These are phyloP conservation scores for Microdochium paspali DNA, from an alignment of 2,329 filamentous ascomycete species.

Conservation along the genomic window DNA sequence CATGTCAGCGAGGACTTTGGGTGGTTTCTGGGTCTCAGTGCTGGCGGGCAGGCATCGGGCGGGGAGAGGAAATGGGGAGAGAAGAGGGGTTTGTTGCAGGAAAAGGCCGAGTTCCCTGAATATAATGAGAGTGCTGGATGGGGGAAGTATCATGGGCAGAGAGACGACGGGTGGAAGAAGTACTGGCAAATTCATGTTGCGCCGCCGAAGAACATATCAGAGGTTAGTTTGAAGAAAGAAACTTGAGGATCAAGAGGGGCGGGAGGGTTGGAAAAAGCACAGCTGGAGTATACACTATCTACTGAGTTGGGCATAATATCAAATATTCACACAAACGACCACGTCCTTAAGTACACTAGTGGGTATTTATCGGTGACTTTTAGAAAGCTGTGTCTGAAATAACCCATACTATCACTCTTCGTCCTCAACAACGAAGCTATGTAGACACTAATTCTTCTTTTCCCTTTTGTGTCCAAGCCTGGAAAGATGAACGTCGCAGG, in stretches of 20 bases:
- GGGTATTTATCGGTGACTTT: too few species aligned
- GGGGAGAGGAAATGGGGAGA: too few species aligned
- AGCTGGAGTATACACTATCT: too few species aligned
- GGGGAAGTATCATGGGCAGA: constrained; percentile 22
- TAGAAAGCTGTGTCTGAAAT: too few species aligned
- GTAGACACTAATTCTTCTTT: too few species aligned
- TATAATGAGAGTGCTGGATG: constrained; percentile 20
- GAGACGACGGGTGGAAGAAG: constrained; percentile 27
- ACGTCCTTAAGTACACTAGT: too few species aligned
- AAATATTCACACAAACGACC: too few species aligned
- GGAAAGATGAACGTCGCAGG: too few species aligned
- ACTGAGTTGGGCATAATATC: too few species aligned
- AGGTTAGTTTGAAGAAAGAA: not conserved
- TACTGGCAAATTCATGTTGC: constrained; percentile 22
- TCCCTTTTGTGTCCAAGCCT: too few species aligned
- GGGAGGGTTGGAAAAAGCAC: not conserved
- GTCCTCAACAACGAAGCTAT: too few species aligned
- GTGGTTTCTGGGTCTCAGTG: constrained; percentile 26
- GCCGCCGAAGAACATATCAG: not conserved
- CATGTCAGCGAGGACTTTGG: constrained; percentile 48
- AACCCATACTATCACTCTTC: too few species aligned
- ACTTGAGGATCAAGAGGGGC: not conserved
- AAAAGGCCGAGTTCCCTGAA: constrained; percentile 35
- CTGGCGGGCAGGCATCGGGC: not conserved
- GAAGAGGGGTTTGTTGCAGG: constrained; percentile 35